phyloP scores from a whole-genome alignment of 257 asterid genomes.

The Gynochthodes officinalis region DNA sequence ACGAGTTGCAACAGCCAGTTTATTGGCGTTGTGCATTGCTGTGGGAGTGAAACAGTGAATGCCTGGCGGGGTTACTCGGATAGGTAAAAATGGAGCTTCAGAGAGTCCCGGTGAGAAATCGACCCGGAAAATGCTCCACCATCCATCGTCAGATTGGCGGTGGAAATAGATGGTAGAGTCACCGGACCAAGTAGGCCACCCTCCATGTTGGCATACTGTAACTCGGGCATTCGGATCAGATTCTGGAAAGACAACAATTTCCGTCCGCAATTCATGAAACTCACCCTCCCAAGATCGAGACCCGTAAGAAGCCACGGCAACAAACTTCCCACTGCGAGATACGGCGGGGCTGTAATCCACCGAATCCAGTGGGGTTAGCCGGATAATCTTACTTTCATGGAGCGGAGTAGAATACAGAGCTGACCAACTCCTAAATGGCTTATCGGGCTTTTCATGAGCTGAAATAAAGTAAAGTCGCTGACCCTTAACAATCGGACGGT shows the following conservation, averaged over 20 bases:
- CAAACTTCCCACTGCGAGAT: slow-evolving; percentile 52
- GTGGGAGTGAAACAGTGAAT: slow-evolving; percentile 80
- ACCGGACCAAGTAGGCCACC: slow-evolving; percentile 79
- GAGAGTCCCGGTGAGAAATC: slow-evolving; percentile 31
- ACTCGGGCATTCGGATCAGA: slow-evolving; percentile 44
- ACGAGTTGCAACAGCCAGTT: slow-evolving; percentile 65
- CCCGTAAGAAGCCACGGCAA: slow-evolving; percentile 77
- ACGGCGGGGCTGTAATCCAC: slow-evolving; percentile 74
- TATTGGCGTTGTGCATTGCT: slow-evolving; percentile 34
- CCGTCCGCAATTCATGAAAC: slow-evolving; percentile 56
- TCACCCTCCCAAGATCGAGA: slow-evolving; percentile 60
- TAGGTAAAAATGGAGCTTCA: slow-evolving; percentile 25
- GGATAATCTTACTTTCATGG: slow-evolving; percentile 1
- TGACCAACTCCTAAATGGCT: slow-evolving; percentile 55
- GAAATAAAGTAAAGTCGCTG: slow-evolving; percentile 52
- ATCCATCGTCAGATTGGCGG: slow-evolving; percentile 72
- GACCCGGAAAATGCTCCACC: slow-evolving; percentile 79
- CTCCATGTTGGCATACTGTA: slow-evolving; percentile 52
- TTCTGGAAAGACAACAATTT: slow-evolving; percentile 52
- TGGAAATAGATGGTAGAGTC: slow-evolving; percentile 66
- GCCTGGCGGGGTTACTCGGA: slow-evolving; percentile 74
- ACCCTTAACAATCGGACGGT: slow-evolving; percentile 56
- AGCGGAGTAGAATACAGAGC: slow-evolving; percentile 50
- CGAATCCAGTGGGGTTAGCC: slow-evolving; percentile 55
- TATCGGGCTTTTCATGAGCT: slow-evolving; percentile 52